These are phyloP conservation scores for Shiraia sp. DNA, from an alignment of 2,329 filamentous ascomycete genomes.

Conservation along the genomic window DNA sequence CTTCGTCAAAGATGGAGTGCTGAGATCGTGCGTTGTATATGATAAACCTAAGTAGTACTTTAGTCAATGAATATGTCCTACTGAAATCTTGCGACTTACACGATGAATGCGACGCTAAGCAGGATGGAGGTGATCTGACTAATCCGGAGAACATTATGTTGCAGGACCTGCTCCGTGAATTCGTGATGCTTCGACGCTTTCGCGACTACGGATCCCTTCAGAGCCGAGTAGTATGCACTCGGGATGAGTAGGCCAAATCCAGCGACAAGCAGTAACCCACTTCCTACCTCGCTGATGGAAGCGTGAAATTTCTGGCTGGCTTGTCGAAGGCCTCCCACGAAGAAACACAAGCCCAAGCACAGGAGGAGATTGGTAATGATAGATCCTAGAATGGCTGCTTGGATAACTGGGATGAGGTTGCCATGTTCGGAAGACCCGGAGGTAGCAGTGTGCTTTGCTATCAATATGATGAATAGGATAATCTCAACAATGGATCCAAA, in stretches of 20 bases:
- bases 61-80: constrained; percentile 62
- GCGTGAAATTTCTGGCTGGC: constrained; percentile 74
- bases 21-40: constrained; percentile 77
- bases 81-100: constrained; percentile 49
- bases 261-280: constrained; percentile 74
- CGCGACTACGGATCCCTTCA: constrained; percentile 45
- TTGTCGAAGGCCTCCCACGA: constrained; percentile 71
- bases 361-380: constrained; percentile 80
- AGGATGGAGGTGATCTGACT: constrained; percentile 43
- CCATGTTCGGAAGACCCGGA: constrained; percentile 44
- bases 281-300: constrained; percentile 78
- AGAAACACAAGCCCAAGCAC: constrained; percentile 80
- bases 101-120: constrained; percentile 40
- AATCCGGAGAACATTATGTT: constrained; percentile 41
- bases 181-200: constrained; percentile 30
- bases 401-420: constrained; percentile 66
- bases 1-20: constrained; percentile 75
- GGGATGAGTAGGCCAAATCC: constrained; percentile 56
- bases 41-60: constrained; percentile 62
- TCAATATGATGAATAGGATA: constrained; percentile 76
- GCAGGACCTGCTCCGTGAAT: constrained; percentile 38
- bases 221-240: constrained; percentile 45
- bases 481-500: constrained; percentile 78
- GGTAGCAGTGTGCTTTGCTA: constrained; percentile 55
- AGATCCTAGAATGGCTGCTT: constrained; percentile 82